Percentiles rank a stretch among this genome's conserved stretches.
Conservation (phyloP, 2,329 filamentous ascomycete genomes). For the Polytolypa hystricis region DNA sequence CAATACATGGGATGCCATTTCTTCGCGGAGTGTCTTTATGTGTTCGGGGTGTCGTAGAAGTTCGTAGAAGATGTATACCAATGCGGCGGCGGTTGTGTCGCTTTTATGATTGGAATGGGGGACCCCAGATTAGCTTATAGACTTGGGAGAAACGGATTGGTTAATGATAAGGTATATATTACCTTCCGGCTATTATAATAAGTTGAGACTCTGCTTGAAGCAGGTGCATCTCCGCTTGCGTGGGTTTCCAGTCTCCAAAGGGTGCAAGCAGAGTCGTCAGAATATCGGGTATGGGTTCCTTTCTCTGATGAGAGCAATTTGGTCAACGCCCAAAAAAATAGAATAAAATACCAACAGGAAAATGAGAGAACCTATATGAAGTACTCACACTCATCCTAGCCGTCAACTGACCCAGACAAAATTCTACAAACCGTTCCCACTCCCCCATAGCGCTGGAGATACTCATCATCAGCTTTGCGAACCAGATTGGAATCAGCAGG, state of each 20-base stretch:
- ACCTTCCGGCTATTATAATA: conserved; percentile 24
- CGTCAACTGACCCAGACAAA: neutral
- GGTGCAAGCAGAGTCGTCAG: neutral
- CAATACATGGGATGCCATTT: conserved; percentile 15
- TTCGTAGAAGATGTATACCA: conserved; percentile 33
- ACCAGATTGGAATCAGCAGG: conserved; percentile 14
- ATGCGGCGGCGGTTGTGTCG: conserved; percentile 33
- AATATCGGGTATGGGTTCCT: neutral
- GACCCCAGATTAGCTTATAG: no score
- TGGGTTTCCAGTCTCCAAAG: neutral
- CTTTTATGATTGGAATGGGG: no score
- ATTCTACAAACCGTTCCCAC: neutral
- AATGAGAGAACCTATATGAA: no score
- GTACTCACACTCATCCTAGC: neutral
- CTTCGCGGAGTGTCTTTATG: conserved; percentile 21
- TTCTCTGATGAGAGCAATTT: neutral
- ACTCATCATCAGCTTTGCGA: conserved; percentile 10
- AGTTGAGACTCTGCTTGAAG: conserved; percentile 11
- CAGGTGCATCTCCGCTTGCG: conserved; percentile 1
- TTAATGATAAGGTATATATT: no score
- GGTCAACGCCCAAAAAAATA: no score
- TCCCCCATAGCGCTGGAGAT: conserved; percentile 3
- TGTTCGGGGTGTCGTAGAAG: conserved; percentile 21
- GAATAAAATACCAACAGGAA: no score
- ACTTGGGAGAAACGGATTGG: no score